Evolutionary conservation across 331 rosid species (phyloP), one percentile per base, ranked within the genome.

Genomic region (Acacia concinna): DNA sequence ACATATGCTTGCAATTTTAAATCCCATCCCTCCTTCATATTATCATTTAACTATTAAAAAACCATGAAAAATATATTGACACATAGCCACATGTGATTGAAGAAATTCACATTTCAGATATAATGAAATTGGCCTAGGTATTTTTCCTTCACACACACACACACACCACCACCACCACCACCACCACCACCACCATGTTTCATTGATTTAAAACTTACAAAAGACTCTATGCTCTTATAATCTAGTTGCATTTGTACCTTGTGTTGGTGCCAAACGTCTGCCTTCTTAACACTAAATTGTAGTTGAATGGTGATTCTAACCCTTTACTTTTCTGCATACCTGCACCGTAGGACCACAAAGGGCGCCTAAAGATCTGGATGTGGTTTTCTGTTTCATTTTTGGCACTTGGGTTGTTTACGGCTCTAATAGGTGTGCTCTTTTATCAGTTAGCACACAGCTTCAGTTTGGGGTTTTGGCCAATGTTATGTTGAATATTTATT

Each of bases 261-360:
- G 23, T 35, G 34, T 87, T 28, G 73, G 49, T 60, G 27, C 71
- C 34, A 44, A 75, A 74, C 31, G 59, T 54, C 62, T 54, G 23
- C 52, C 71, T 28, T 54, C 21, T 70, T 31, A 1, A 49, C n/a
- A 20, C 28, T 34, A 6, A 38, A 32, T 31, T 66, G 75, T 54
- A 54, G 71, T 59, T 35, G 30, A 60, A 52, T 25, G 30, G 52
- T 69, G 51, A 59, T 54, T 72, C 78, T 78, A 63, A 82, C 65
- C 56, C 59, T 35, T 46, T 68, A 44, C 64, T 49, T 46, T 73
- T 44, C 41, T 77, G 30, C 73, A 46, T 67, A 15, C 63, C 35
- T 80, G 51, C 37, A 76, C 84, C 84, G 46, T 86, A 94, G 98
- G 97, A 91, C 64, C 98, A 94, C 89, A 92, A 77, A 78, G 82